Evolutionary conservation across 345 rosid species (phyloP).

Genomic region (Rhodamnia argentea): DNA sequence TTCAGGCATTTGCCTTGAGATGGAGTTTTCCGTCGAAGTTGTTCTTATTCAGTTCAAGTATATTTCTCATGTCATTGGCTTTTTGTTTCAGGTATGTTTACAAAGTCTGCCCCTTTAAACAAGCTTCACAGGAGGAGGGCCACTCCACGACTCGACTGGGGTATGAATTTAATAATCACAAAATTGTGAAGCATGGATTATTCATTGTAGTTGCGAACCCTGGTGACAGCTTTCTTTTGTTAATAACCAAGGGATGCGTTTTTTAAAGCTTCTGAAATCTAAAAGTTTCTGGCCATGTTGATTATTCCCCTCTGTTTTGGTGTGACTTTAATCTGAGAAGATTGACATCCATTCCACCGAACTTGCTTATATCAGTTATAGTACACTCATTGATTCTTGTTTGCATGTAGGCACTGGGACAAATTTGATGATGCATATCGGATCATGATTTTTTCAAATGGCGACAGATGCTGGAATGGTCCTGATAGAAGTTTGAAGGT

Average conservation of each 20-base stretch:
- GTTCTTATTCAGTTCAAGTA: not conserved
- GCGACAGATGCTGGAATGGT: constrained; percentile 96
- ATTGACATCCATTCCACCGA: not conserved
- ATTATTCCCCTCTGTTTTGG: not conserved
- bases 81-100: constrained; percentile 65
- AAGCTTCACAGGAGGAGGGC: constrained; percentile 85
- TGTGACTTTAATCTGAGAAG: not conserved
- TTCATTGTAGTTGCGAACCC: not conserved
- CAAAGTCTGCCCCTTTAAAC: constrained; percentile 86
- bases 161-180: constrained; percentile 23
- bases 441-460: constrained; percentile 63
- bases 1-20: not conserved
- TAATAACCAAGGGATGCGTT: not conserved
- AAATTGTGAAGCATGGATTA: not conserved
- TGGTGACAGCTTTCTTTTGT: not conserved
- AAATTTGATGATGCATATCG: constrained; percentile 58
- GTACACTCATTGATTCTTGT: not conserved
- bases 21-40: not conserved
- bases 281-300: not conserved
- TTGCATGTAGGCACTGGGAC: constrained; percentile 53
- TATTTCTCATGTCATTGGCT: not conserved
- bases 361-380: not conserved
- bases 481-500: constrained; percentile 93
- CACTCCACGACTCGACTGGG: constrained; percentile 58
- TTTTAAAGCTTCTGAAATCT: not conserved